Evolutionary conservation across 1,284 basidiomycete species (phyloP), one percentile per base, ranked within the genome.

Genomic region (Trichosporon sp.): DNA sequence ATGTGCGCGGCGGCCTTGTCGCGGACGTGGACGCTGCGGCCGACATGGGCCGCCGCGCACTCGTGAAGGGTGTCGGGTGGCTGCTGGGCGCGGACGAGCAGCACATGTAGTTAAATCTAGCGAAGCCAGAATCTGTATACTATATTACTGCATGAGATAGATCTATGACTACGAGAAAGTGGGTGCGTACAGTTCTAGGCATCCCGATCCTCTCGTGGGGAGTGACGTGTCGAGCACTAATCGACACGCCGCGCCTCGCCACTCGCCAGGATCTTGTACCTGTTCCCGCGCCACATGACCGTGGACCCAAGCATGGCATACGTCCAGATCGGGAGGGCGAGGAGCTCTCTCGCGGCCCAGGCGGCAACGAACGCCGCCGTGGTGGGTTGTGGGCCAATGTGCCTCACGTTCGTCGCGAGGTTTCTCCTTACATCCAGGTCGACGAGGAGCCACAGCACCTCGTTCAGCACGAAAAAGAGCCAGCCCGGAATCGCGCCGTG

Each of bases 261-360:
- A 1, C 80, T 81, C 19, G 75, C 76, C 6, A 79, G 65, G 61
- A 84, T 80, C 59, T 73, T 76, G 73, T 84, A 85, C 51, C 71
- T 76, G 26, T 77, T 74, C 12, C 93, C 94, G 78, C 95, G 88
- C 95, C 95, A 98, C 1, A 87, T 86, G 31, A 98, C 92, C 68
- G 89, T 88, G 78, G 89, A 88, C 21, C 94, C 94, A 65, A 90
- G 82, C 71, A 97, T 89, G 4, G 92, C 94, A 71, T 90, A 85
- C 2, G 90, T 67, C 89, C 91, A 98, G 72, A 97, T 92, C 0
- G 94, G 94, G 14, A 97, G 85, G 0, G 95, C 90, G 69, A 95
- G 81, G 19, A 89, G 46, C 82, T 98, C 95, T 66, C 95, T 87
- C 8, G 88, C 84, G 12, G 86, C 80, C 93, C 94, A 98, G 5